A percentile compares a stretch with the other conserved stretches of the same genome.
Conservation (phyloP, 139 green algal genomes). For the Prasinococcaceae sp. region DNA sequence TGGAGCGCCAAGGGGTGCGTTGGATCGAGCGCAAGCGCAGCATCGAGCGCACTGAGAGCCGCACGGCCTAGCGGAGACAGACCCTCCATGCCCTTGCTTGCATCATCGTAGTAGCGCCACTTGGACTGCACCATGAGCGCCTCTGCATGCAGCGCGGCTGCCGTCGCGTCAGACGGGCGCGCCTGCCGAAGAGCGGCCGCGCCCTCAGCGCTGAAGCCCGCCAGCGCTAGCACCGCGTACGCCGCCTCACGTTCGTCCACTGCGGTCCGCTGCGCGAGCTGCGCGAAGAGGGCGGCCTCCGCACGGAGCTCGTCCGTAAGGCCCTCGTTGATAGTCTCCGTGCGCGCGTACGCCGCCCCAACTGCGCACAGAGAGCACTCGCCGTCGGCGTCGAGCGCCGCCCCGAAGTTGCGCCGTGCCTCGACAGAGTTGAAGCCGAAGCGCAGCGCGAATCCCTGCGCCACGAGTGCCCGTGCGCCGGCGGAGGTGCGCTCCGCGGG, state of each 20-base stretch:
- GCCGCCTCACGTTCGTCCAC: neutral
- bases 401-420: neutral
- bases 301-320: neutral
- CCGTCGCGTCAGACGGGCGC: neutral
- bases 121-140: neutral
- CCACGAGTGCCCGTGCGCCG: neutral
- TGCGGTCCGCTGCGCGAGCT: neutral
- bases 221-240: neutral
- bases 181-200: neutral
- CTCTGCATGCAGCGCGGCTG: neutral
- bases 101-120: neutral
- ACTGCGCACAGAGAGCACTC: neutral
- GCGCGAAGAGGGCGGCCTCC: neutral
- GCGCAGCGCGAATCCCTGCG: neutral
- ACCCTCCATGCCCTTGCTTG: too few relatives aligned
- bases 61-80: neutral
- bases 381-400: neutral
- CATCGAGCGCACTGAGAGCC: neutral
- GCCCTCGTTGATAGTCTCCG: neutral
- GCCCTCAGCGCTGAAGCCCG: neutral
- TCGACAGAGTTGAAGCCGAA: neutral
- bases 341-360: neutral
- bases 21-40: neutral
- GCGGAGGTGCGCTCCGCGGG: too few relatives aligned
- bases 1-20: neutral